Evolutionary conservation across 2,329 filamentous ascomycete species (phyloP).

Genomic region (Colletotrichum sidae): DNA sequence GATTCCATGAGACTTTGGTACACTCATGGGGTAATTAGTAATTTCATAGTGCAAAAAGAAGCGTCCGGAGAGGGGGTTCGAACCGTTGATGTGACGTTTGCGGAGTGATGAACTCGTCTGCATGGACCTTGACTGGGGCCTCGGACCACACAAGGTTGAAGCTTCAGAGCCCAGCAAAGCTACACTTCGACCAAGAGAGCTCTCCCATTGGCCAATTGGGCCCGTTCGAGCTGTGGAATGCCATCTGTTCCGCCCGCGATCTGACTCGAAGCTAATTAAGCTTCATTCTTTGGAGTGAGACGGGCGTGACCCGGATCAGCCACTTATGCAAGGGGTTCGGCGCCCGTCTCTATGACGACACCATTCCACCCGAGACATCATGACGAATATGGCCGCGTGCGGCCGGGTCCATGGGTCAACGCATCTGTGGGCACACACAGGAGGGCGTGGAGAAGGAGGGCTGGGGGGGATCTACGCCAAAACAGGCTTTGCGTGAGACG

Average conservation of each 20-base stretch:
- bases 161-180: too few species aligned
- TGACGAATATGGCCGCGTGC: constrained; percentile 32
- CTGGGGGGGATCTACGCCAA: neutral
- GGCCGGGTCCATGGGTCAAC: constrained; percentile 18
- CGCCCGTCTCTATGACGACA: constrained; percentile 38
- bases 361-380: constrained; percentile 35
- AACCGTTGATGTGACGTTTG: too few species aligned
- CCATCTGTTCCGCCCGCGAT: too few species aligned
- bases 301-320: constrained; percentile 22
- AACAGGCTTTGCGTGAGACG: neutral
- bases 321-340: constrained; percentile 38
- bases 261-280: constrained; percentile 1
- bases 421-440: constrained; percentile 21
- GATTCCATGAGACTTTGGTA: neutral
- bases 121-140: too few species aligned
- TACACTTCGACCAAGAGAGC: too few species aligned
- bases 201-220: constrained; percentile 24
- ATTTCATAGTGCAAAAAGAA: too few species aligned
- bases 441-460: neutral
- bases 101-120: too few species aligned
- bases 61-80: too few species aligned
- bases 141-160: too few species aligned
- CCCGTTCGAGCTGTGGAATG: too few species aligned
- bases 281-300: constrained; percentile 11
- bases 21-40: too few species aligned